Evolutionary conservation across 352 stramenopile species (phyloP).

Genomic region (Phytopythium chamaehyphon): DNA sequence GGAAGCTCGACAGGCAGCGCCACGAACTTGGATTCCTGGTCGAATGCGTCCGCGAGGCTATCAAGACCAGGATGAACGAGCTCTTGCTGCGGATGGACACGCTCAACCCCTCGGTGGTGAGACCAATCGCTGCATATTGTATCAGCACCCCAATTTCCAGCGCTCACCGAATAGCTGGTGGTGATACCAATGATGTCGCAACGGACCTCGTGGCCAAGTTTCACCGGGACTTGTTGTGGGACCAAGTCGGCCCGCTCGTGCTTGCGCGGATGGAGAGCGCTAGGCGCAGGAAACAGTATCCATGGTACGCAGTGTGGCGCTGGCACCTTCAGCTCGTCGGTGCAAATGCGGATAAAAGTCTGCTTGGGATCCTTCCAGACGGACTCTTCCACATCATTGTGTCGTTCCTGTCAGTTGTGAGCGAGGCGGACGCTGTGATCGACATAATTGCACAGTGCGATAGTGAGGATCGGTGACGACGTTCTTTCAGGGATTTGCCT

Average conservation of each 20-base stretch:
- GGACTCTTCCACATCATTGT: conserved; percentile 5
- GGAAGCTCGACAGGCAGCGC: background rate
- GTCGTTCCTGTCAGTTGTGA: conserved; percentile 3
- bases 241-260: background rate
- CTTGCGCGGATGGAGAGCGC: conserved; percentile 7
- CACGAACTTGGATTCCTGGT: conserved; percentile 1
- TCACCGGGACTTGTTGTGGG: conserved; percentile 1
- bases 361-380: conserved; percentile 2
- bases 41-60: background rate
- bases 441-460: background rate
- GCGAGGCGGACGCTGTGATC: background rate
- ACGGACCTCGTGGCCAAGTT: background rate
- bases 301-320: background rate
- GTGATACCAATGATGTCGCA: background rate
- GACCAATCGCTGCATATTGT: background rate
- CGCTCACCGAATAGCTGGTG: background rate
- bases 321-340: background rate
- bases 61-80: background rate
- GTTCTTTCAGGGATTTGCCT: too few relatives aligned
- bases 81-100: background rate
- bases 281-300: background rate
- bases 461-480: background rate
- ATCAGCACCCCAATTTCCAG: background rate
- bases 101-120: background rate
- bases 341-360: background rate